phyloP scores from a whole-genome alignment of 768 basidiomycete genomes.

The Mycena vitilis region DNA sequence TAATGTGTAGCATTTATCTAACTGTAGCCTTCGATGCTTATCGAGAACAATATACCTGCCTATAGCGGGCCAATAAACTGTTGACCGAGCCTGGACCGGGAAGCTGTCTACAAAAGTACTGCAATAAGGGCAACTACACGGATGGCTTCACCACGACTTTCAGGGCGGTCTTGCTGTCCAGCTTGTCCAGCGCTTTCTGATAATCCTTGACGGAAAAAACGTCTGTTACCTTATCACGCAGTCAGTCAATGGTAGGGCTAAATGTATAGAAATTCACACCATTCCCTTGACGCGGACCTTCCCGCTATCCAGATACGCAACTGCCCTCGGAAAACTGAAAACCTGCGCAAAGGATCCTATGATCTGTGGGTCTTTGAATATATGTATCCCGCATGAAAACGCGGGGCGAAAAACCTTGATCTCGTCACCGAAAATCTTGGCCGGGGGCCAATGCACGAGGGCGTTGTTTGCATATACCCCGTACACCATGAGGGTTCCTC shows the following conservation, averaged over 20 bases:
- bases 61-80: too few species aligned
- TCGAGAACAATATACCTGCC: background rate
- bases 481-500: conserved; percentile 78
- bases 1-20: conserved; percentile 4
- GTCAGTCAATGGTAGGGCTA: conserved; percentile 4
- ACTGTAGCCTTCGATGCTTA: conserved; percentile 8
- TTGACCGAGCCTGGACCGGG: too few species aligned
- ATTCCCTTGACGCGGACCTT: conserved; percentile 80
- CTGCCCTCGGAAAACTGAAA: conserved; percentile 90
- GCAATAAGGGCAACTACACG: conserved; percentile 1
- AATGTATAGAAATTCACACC: conserved; percentile 37
- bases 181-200: conserved; percentile 73
- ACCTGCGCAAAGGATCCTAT: conserved; percentile 93
- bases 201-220: conserved; percentile 68
- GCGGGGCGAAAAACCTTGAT: conserved; percentile 60
- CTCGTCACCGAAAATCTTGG: conserved; percentile 82
- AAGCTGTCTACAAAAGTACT: too few species aligned
- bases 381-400: background rate
- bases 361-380: conserved; percentile 59
- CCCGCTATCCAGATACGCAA: conserved; percentile 88
- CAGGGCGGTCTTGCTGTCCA: conserved; percentile 66
- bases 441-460: conserved; percentile 75
- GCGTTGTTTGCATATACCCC: conserved; percentile 82
- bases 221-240: conserved; percentile 62
- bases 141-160: conserved; percentile 63